Base-by-base conservation (phyloP, 140 eudicot genomes). In the Bidens hawaiensis region DNA sequence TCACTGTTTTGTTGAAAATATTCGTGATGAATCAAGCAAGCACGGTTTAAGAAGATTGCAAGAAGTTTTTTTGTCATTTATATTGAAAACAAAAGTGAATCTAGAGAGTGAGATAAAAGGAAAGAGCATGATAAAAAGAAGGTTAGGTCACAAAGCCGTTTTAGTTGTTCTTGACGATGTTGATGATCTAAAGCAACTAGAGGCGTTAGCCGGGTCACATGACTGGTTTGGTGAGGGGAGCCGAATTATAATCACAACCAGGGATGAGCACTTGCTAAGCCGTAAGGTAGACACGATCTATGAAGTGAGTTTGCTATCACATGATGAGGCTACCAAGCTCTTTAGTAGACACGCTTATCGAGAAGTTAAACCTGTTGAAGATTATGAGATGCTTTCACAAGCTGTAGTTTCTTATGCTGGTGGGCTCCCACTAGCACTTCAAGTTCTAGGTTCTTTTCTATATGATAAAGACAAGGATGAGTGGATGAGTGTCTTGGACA, bases 101-200 rank as follows among this genome's bases (percentile, higher is more conserved):
- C 13, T 34, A 34, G 41, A 3, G 41, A 34, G 43, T 36, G 60
- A 38, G 26, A 34, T 17, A 2, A 18, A 19, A 18, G 56, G 74
- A 42, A 67, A 4, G 17, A 11, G 31, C 27, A 27, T 57, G 45
- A 69, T 42, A 50, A 41, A 38, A 49, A 25, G 24, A 6, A 50
- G 47, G 48, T 31, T 71, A 34, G 0, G 58, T 15, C n/a, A 17
- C 22, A 62, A 38, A 62, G 40, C n/a, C 12, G 76, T 71, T 1
- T 36, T 71, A 31, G 48, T 71, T 40, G 47, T 71, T 62, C 76
- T 71, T 41, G 76, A 71, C 18, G 70, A 71, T 31, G 76, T 71
- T 0, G 65, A 52, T 71, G 23, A 41, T n/a, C 25, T 27, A 24
- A 33, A 26, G 46, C 76, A 62, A 27, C 34, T 71, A 51, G 13